Conservation (phyloP, 768 basidiomycete species). For the Lactifluus piperatus region DNA sequence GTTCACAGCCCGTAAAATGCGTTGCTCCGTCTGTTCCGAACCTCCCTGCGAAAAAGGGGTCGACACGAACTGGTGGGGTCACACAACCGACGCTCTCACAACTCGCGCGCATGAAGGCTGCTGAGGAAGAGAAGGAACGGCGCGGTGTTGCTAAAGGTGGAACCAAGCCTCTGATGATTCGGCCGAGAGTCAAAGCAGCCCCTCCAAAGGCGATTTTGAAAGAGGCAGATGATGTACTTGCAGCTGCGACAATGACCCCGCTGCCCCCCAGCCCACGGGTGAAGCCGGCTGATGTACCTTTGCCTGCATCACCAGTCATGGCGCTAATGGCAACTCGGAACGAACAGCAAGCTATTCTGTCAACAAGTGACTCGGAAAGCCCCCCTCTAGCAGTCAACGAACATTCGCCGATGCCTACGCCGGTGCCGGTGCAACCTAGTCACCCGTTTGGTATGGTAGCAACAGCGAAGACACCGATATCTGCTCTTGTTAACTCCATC, state of each 20-base stretch:
- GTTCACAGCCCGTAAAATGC: neutral
- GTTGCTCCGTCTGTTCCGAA: neutral
- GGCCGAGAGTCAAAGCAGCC: neutral
- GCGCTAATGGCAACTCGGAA: neutral
- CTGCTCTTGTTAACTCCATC: constrained; percentile 46
- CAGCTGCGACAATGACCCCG: neutral
- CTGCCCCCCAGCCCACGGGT: constrained; percentile 10
- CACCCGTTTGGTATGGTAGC: neutral
- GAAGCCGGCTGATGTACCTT: constrained; percentile 8
- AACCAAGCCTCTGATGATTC: constrained; percentile 3
- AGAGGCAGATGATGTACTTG: neutral
- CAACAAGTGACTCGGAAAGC: neutral
- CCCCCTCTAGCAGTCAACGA: neutral
- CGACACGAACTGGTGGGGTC: constrained; percentile 12
- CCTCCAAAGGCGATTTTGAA: neutral
- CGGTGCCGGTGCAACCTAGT: neutral
- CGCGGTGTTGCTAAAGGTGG: constrained; percentile 4
- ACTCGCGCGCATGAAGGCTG: constrained; percentile 19
- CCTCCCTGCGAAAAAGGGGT: constrained; percentile 4
- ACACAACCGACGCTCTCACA: constrained; percentile 21
- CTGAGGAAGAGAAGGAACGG: constrained; percentile 8
- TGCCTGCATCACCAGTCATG: constrained; percentile 10
- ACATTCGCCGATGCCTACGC: neutral
- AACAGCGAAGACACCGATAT: constrained; percentile 47
- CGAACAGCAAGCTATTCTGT: neutral